Conservation (phyloP, 768 basidiomycete species). For the Hydnomerulius pinastri region DNA sequence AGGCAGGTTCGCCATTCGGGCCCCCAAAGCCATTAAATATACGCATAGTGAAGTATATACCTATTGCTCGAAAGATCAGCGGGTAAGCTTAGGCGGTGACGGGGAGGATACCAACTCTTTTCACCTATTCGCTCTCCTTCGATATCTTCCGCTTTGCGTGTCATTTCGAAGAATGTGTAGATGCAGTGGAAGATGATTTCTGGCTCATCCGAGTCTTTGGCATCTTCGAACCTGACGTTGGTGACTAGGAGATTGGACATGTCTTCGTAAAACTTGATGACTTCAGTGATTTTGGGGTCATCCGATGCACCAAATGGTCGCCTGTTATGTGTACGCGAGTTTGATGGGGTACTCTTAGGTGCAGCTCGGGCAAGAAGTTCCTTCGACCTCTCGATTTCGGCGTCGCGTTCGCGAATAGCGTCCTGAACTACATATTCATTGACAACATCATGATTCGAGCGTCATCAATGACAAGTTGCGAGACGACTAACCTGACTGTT, state of each 20-base stretch:
- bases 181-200: slow-evolving; percentile 73
- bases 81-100: slow-evolving; percentile 5
- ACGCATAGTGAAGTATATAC: slow-evolving; percentile 60
- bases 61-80: slow-evolving; percentile 35
- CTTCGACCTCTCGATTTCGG: slow-evolving; percentile 61
- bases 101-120: slow-evolving; percentile 25
- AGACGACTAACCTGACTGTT: slow-evolving; percentile 46
- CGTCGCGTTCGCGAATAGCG: slow-evolving; percentile 54
- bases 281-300: slow-evolving; percentile 59
- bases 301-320: slow-evolving; percentile 42
- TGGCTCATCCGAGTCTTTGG: slow-evolving; percentile 21
- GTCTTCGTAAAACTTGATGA: slow-evolving; percentile 83
- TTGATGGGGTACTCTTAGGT: slow-evolving; percentile 41
- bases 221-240: slow-evolving; percentile 51
- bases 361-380: slow-evolving; percentile 43
- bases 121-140: slow-evolving; percentile 38
- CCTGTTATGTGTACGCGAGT: slow-evolving; percentile 34
- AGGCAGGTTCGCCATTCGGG: slow-evolving; percentile 33
- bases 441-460: slow-evolving; percentile 2
- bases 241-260: slow-evolving; percentile 77
- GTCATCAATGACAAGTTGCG: background rate
- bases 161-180: slow-evolving; percentile 51
- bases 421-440: slow-evolving; percentile 45
- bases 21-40: slow-evolving; percentile 42
- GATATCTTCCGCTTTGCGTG: slow-evolving; percentile 27